phyloP scores from a whole-genome alignment of 2,329 filamentous ascomycete species.

The Trichoderma afroharzianum region DNA sequence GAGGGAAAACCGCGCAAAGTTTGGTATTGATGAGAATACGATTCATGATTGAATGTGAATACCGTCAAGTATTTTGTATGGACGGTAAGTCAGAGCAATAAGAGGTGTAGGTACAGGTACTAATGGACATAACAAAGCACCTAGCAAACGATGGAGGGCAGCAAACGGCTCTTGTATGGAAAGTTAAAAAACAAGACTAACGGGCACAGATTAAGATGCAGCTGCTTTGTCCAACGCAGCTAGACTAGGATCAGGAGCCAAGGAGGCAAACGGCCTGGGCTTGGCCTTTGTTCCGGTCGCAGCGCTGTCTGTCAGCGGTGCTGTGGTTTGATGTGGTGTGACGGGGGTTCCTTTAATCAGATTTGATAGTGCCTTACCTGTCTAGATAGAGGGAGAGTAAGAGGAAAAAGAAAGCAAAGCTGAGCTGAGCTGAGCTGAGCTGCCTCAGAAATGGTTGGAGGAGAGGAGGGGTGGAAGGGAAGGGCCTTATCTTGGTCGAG shows the following conservation, averaged over 20 bases:
- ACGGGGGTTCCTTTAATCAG: neutral
- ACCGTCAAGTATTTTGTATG: no score
- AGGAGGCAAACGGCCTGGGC: neutral
- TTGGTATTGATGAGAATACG: neutral
- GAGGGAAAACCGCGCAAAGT: neutral
- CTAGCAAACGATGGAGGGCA: neutral
- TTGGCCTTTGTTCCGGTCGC: conserved; percentile 1
- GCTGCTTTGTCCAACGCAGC: neutral
- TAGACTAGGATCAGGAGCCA: neutral
- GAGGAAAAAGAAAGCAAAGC: neutral
- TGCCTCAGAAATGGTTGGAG: neutral
- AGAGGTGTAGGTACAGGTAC: neutral
- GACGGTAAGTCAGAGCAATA: no score
- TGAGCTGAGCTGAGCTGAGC: neutral
- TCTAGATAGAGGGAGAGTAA: neutral
- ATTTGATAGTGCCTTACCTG: neutral
- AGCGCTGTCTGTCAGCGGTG: conserved; percentile 7
- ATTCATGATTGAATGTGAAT: neutral
- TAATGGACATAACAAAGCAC: neutral
- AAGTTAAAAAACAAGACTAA: neutral
- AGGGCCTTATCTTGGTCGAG: neutral
- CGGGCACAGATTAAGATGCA: neutral
- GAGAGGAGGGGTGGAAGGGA: neutral
- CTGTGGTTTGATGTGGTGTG: conserved; percentile 1
- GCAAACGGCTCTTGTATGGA: neutral